Conservation (phyloP, 768 basidiomycete species). For the Rhizopogon sp. region DNA sequence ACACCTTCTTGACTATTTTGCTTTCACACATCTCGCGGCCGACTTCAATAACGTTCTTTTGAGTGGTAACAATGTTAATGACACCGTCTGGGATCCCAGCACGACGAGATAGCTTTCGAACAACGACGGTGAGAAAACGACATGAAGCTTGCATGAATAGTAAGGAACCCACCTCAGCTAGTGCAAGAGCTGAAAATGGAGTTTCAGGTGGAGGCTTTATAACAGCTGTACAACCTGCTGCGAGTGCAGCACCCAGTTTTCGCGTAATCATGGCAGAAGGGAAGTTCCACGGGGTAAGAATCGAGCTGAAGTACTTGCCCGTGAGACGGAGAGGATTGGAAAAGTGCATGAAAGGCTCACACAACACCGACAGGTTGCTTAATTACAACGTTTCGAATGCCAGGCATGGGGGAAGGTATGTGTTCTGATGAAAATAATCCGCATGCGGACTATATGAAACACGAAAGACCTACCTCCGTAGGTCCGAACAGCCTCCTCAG, state of each 20-base stretch:
- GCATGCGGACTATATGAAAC: not conserved
- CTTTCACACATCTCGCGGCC: constrained; percentile 94
- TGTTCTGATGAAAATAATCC: constrained; percentile 46
- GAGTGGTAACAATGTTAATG: constrained; percentile 89
- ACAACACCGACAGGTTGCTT: constrained; percentile 83
- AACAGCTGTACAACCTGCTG: constrained; percentile 94
- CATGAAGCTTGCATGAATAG: not conserved
- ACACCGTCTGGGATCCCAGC: constrained; percentile 96
- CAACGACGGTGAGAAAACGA: not conserved
- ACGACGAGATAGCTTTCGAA: constrained; percentile 62
- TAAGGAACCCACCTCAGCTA: constrained; percentile 64
- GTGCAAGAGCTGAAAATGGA: constrained; percentile 86
- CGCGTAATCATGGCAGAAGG: constrained; percentile 93
- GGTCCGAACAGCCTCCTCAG: constrained; percentile 87
- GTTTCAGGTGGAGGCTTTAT: constrained; percentile 96
- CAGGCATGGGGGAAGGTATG: constrained; percentile 69
- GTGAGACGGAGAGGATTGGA: constrained; percentile 1
- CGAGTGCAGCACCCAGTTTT: constrained; percentile 85
- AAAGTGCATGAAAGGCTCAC: constrained; percentile 20
- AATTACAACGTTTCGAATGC: constrained; percentile 79
- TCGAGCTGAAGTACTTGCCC: constrained; percentile 43
- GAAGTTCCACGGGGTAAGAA: constrained; percentile 89
- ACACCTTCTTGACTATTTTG: constrained; percentile 79
- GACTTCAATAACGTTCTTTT: constrained; percentile 79
- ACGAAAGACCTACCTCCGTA: constrained; percentile 64